A percentile compares a stretch with the other conserved stretches of the same genome.
Conservation (phyloP, 2,329 filamentous ascomycete genomes). For the Arthrobotrys sinensis region DNA sequence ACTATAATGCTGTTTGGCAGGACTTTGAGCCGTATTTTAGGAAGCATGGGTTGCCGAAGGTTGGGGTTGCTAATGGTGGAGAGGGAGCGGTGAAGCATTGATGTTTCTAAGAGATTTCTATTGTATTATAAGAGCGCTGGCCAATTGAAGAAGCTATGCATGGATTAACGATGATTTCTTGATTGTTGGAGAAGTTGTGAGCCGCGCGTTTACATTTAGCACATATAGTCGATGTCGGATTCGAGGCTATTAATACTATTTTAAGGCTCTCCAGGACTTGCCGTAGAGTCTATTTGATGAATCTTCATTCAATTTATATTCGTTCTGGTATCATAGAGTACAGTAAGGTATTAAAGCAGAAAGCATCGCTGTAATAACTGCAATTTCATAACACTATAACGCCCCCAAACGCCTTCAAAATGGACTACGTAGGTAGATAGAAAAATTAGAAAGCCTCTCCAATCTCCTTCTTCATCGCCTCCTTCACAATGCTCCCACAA, state of each 20-base stretch:
- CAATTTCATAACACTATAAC: slow-evolving; percentile 12
- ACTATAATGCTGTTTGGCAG: slow-evolving; percentile 85
- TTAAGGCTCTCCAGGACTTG: no score
- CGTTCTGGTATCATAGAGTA: slow-evolving; percentile 49
- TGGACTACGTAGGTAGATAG: not conserved
- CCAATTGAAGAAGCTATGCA: not conserved
- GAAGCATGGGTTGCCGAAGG: slow-evolving; percentile 42
- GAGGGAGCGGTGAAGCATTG: slow-evolving; percentile 32
- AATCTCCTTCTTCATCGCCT: slow-evolving; percentile 78
- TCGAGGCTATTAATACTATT: no score
- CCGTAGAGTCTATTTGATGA: not conserved
- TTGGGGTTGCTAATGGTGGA: slow-evolving; percentile 25
- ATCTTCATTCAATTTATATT: not conserved
- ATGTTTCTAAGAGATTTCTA: not conserved
- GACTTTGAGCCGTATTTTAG: slow-evolving; percentile 76
- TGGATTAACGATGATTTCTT: not conserved
- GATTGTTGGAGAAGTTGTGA: no score
- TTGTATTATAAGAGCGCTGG: not conserved
- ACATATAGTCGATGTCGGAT: no score
- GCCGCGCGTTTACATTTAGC: not conserved
- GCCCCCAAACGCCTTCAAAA: slow-evolving; percentile 21
- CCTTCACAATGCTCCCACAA: slow-evolving; percentile 78
- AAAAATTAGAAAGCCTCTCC: slow-evolving; percentile 49
- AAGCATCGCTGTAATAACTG: slow-evolving; percentile 24
- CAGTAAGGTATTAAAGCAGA: not conserved